Conservation (phyloP, 2,329 filamentous ascomycete genomes). For the Pseudocercospora fijiensis region DNA sequence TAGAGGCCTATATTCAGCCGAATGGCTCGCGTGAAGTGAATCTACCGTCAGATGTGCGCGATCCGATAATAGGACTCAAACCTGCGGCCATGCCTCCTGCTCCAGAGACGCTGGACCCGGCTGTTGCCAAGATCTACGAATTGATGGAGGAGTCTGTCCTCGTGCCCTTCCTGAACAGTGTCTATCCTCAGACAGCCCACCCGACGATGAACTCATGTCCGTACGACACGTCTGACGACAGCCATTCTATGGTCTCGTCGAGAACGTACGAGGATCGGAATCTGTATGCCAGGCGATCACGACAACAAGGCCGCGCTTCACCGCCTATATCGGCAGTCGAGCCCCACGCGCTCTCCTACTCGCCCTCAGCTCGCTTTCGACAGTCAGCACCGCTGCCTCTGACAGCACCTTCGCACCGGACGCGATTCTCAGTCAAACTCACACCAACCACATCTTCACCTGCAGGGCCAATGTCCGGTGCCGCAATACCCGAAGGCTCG, state of each 20-base stretch:
- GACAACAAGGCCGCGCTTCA: constrained; percentile 35
- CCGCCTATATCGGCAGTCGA: constrained; percentile 35
- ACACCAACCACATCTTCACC: constrained; percentile 37
- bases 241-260: constrained; percentile 30
- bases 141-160: constrained; percentile 97
- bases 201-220: constrained; percentile 43
- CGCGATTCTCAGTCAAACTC: constrained; percentile 38
- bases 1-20: constrained; percentile 85
- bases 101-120: constrained; percentile 74
- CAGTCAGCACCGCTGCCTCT: constrained; percentile 39
- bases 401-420: constrained; percentile 34
- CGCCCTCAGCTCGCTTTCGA: constrained; percentile 25
- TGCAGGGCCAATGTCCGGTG: constrained; percentile 19
- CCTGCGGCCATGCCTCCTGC: constrained; percentile 63
- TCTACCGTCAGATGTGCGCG: constrained; percentile 79
- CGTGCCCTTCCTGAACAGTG: constrained; percentile 80
- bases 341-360: constrained; percentile 32
- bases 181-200: constrained; percentile 51
- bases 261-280: constrained; percentile 44
- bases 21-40: constrained; percentile 88
- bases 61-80: constrained; percentile 68
- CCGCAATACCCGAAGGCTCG: constrained; percentile 24
- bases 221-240: constrained; percentile 43
- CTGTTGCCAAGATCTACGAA: constrained; percentile 86
- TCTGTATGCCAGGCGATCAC: constrained; percentile 25